Evolutionary conservation across 345 rosid species (phyloP).

Genomic region (Bruguiera sexangula): DNA sequence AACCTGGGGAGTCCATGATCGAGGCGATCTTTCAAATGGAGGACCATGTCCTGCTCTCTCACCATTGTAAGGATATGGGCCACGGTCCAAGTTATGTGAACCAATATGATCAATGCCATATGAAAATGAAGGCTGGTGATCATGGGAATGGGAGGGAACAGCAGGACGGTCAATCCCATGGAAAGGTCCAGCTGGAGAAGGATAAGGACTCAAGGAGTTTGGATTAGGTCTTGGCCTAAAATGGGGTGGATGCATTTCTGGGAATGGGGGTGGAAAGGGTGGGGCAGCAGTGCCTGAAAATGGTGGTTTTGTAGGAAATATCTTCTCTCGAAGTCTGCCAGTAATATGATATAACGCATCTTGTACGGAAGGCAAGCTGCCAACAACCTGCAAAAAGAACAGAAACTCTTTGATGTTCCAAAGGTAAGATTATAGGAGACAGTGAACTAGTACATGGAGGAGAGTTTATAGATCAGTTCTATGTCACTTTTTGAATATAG

Average conservation of each 20-base stretch:
- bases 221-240: conserved; percentile 67
- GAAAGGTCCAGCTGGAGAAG: conserved; percentile 52
- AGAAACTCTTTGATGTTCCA: conserved; percentile 11
- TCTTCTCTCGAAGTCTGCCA: conserved; percentile 58
- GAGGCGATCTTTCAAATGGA: conserved; percentile 66
- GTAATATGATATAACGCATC: conserved; percentile 79
- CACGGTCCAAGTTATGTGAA: conserved; percentile 34
- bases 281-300: conserved; percentile 45
- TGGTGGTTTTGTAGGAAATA: conserved; percentile 53
- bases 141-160: conserved; percentile 38
- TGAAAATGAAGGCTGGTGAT: conserved; percentile 47
- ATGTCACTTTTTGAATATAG: background rate
- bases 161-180: conserved; percentile 44
- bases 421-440: background rate
- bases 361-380: conserved; percentile 61
- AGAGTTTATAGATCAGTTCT: background rate
- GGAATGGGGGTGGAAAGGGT: conserved; percentile 61
- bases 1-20: conserved; percentile 76
- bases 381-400: conserved; percentile 51
- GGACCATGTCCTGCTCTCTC: conserved; percentile 67
- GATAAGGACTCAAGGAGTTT: conserved; percentile 54
- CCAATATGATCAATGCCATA: conserved; percentile 39
- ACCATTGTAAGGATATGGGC: conserved; percentile 38
- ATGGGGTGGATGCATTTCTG: conserved; percentile 63
- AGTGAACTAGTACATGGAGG: background rate